Percentiles rank a stretch among this genome's conserved stretches.
Evolutionary conservation across 208 protist species (phyloP).

Genomic region (Wallacemonas collosoma): DNA sequence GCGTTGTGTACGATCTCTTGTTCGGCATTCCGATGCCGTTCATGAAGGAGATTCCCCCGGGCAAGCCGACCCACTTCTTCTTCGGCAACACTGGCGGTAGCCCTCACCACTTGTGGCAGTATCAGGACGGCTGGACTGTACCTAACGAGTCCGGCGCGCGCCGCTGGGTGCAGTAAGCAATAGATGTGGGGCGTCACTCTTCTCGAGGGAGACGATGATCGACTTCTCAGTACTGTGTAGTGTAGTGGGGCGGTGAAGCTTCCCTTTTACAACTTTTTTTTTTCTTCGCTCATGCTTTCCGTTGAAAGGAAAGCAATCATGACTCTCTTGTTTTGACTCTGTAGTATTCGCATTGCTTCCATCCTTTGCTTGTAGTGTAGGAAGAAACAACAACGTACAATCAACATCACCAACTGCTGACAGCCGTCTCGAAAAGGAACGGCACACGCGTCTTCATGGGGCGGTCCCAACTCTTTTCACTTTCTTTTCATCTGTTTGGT

Average conservation of each 20-base stretch:
- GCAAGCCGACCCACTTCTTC: conserved; percentile 83
- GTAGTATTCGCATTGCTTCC: conserved; percentile 7
- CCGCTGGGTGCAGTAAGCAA: conserved; percentile 68
- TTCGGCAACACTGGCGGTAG: conserved; percentile 81
- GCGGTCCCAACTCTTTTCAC: too few relatives aligned
- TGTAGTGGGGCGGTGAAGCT: background rate
- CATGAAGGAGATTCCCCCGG: conserved; percentile 83
- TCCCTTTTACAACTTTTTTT: conserved; percentile 6
- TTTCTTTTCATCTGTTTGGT: too few relatives aligned
- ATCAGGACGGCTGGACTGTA: conserved; percentile 90
- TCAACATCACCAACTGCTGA: background rate
- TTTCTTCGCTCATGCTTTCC: background rate
- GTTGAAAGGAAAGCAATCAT: too few relatives aligned
- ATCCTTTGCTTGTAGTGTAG: conserved; percentile 16
- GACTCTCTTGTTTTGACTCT: conserved; percentile 13
- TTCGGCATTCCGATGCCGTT: conserved; percentile 83
- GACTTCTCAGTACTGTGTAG: background rate
- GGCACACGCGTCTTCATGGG: too few relatives aligned
- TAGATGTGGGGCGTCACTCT: background rate
- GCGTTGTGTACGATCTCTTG: conserved; percentile 80
- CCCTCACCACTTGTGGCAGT: conserved; percentile 89
- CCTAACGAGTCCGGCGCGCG: conserved; percentile 87
- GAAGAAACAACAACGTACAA: conserved; percentile 6
- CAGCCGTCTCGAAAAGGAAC: background rate
- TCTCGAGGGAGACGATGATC: background rate